phyloP scores from a whole-genome alignment of 176 grass and related monocot species.

The Rhynchospora tenuis region DNA sequence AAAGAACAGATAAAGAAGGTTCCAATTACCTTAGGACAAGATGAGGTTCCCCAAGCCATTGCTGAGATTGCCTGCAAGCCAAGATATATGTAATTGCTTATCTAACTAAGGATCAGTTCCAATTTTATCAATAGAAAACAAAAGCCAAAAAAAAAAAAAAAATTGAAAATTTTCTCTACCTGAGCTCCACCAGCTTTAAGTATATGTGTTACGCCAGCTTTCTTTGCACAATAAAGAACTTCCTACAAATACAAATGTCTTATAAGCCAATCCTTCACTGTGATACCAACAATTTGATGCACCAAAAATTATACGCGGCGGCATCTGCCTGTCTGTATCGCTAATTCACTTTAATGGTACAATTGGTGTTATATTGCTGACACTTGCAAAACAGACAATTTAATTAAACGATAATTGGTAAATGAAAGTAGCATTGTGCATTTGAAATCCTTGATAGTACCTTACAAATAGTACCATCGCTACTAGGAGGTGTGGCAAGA shows the following conservation, averaged over 20 bases:
- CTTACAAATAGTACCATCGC: slow-evolving; percentile 94
- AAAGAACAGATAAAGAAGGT: background rate
- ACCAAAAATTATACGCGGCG: background rate
- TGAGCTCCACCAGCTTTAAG: slow-evolving; percentile 94
- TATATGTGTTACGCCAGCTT: slow-evolving; percentile 92
- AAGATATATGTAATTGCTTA: background rate
- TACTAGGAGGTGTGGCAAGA: slow-evolving; percentile 81
- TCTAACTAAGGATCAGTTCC: background rate
- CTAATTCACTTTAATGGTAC: background rate
- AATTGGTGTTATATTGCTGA: background rate
- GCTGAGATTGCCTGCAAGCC: slow-evolving; percentile 71
- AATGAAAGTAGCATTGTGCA: background rate
- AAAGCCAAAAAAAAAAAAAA: background rate
- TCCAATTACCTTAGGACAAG: slow-evolving; percentile 80
- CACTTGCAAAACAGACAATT: background rate
- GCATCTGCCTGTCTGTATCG: background rate
- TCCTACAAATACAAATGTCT: slow-evolving; percentile 40
- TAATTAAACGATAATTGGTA: background rate
- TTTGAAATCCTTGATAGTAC: slow-evolving; percentile 31
- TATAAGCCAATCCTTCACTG: background rate
- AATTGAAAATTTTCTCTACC: slow-evolving; percentile 33
- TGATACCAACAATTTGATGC: background rate
- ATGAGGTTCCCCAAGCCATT: slow-evolving; percentile 89
- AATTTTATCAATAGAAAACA: slow-evolving; percentile 9
- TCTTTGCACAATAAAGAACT: slow-evolving; percentile 96